Evolutionary conservation across 805 yeast genomes (phyloP).

Genomic region (Candida ascalaphidarum): DNA sequence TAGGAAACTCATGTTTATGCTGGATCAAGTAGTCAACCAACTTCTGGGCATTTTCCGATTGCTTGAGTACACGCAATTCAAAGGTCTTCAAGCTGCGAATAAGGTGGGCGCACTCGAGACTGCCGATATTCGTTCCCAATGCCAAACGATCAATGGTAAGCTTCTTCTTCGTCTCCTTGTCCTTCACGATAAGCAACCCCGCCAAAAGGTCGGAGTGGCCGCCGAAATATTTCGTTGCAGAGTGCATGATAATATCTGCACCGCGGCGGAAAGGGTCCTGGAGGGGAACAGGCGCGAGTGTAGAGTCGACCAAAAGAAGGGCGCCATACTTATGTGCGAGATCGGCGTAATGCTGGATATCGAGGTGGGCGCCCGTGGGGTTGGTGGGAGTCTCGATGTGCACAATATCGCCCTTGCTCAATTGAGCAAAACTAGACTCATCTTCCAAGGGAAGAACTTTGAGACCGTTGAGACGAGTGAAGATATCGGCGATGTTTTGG

Average conservation of each 20-base stretch:
- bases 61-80: conserved; percentile 62
- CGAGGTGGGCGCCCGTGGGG: conserved; percentile 65
- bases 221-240: conserved; percentile 89
- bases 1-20: conserved; percentile 39
- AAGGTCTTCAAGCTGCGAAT: conserved; percentile 76
- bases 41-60: conserved; percentile 51
- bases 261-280: conserved; percentile 76
- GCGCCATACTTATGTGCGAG: conserved; percentile 79
- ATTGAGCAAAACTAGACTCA: conserved; percentile 34
- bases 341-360: conserved; percentile 54
- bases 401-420: conserved; percentile 63
- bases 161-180: conserved; percentile 31
- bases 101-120: conserved; percentile 66
- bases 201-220: conserved; percentile 93
- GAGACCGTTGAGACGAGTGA: conserved; percentile 52
- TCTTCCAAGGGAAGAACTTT: conserved; percentile 32
- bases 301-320: conserved; percentile 63
- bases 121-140: conserved; percentile 74
- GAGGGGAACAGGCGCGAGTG: conserved; percentile 91
- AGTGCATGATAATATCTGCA: conserved; percentile 85
- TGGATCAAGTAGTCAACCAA: conserved; percentile 53
- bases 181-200: conserved; percentile 68
- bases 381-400: conserved; percentile 87
- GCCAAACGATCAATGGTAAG: conserved; percentile 57
- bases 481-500: conserved; percentile 58